Conservation (phyloP, 208 protist species). For the Crithidia thermophila region DNA sequence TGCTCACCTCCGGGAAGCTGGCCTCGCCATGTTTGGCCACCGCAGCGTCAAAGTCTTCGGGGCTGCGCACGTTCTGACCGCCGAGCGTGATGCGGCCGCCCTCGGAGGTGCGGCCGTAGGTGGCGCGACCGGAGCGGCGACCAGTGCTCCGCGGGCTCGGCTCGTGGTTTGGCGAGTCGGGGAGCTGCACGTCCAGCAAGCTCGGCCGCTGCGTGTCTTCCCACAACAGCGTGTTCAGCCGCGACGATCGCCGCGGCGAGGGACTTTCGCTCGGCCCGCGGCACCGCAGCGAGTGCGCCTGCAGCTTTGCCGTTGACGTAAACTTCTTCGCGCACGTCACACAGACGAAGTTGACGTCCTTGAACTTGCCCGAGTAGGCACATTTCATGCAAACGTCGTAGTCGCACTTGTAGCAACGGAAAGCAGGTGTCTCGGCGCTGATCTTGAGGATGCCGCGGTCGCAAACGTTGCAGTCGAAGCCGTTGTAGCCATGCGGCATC, state of each 20-base stretch:
- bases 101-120: conserved; percentile 64
- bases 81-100: conserved; percentile 81
- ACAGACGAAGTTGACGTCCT: conserved; percentile 88
- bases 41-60: conserved; percentile 59
- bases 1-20: conserved; percentile 51
- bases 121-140: conserved; percentile 40
- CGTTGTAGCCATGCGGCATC: conserved; percentile 86
- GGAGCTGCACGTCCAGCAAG: conserved; percentile 73
- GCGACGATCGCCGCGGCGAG: conserved; percentile 75
- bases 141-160: conserved; percentile 21
- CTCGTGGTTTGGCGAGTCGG: conserved; percentile 26
- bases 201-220: conserved; percentile 64
- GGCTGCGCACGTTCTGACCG: conserved; percentile 44
- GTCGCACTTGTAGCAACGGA: conserved; percentile 91
- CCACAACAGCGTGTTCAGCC: conserved; percentile 87
- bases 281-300: conserved; percentile 77
- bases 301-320: conserved; percentile 71
- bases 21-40: conserved; percentile 70
- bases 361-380: conserved; percentile 69
- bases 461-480: conserved; percentile 92
- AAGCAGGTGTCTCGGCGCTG: conserved; percentile 61
- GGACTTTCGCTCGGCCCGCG: conserved; percentile 78
- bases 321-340: conserved; percentile 86
- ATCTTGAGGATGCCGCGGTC: conserved; percentile 79
- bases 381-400: conserved; percentile 89